Evolutionary conservation across 2,329 filamentous ascomycete species (phyloP).

Genomic region (Alternaria infectoria): DNA sequence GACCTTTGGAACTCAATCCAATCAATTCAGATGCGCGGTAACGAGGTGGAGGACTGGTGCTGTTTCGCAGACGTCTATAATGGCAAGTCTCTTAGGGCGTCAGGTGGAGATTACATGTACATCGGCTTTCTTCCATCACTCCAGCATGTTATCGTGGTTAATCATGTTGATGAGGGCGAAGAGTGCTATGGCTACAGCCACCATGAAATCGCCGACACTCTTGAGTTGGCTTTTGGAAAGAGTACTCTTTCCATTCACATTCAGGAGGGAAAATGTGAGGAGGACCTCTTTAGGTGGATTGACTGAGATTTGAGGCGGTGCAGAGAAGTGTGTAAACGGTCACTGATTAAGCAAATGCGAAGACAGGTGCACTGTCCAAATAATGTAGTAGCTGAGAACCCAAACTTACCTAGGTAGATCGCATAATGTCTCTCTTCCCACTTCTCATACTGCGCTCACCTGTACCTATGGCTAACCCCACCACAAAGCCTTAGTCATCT

Average conservation of each 20-base stretch:
- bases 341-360: neutral
- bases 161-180: neutral
- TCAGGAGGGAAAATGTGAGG: too few species aligned
- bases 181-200: accelerated
- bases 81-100: neutral
- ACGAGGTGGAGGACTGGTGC: neutral
- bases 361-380: neutral
- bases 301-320: neutral
- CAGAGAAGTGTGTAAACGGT: neutral
- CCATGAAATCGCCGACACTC: neutral
- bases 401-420: too few species aligned
- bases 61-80: neutral
- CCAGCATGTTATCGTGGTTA: accelerated
- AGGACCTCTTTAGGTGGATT: too few species aligned
- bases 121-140: neutral
- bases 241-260: neutral
- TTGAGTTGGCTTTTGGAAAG: neutral
- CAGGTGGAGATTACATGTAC: neutral
- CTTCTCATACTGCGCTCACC: too few species aligned
- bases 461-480: too few species aligned
- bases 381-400: too few species aligned
- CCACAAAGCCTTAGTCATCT: too few species aligned
- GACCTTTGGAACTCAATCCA: neutral
- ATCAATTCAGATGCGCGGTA: neutral
- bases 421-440: too few species aligned